Base-by-base conservation (phyloP, 257 asterid genomes). In the Solanum clarkiae region DNA sequence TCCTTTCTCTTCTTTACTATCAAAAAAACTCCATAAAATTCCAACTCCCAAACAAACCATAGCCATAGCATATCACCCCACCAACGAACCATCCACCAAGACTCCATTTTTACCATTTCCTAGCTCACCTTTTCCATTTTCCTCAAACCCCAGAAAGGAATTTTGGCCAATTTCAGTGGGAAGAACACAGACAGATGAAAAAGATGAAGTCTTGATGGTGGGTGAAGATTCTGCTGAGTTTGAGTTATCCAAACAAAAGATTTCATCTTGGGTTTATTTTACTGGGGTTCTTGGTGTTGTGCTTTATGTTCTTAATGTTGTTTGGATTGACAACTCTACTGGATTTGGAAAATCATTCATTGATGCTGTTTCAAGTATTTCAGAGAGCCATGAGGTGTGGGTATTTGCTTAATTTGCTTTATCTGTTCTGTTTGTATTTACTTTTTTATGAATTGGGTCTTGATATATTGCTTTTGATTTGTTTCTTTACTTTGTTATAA, bases 191-290 rank as follows among this genome's bases (percentile, higher is more conserved):
- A 74, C 86, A 32, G 92, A 92, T 32, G 83, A 56, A 18, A 57
- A 40, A 51, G 68, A 40, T 82, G 94, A 92, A 36, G 88, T 69
- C 72, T 54, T 89, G 81, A 93, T 90, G 80, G 95, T 90, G 36
- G 99, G 98, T 17, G 99, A 95, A 84, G 98, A 97, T 89, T 94
- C 97, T 0, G 99, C 99, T 18, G 90, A 90, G 84, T 97, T 97
- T 83, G 87, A 88, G 20, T 80, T 94, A 56, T 90, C 97, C 74
- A 84, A 93, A 12, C 99, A 97, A 91, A 93, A 91, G 86, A 80
- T 95, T 72, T 88, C 95, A 15, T 97, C 99, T 26, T 97, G 99
- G 99, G 72, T 89, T 77, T 97, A 94, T 68, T 95, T 97, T 84
- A 10, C 89, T 24, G 92, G 83, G 74, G 71, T 97, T 88, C 87